Evolutionary conservation across 2,329 filamentous ascomycete genomes (phyloP), one percentile per base, ranked within the genome.

Genomic region (Aspergillus pseudonomiae): DNA sequence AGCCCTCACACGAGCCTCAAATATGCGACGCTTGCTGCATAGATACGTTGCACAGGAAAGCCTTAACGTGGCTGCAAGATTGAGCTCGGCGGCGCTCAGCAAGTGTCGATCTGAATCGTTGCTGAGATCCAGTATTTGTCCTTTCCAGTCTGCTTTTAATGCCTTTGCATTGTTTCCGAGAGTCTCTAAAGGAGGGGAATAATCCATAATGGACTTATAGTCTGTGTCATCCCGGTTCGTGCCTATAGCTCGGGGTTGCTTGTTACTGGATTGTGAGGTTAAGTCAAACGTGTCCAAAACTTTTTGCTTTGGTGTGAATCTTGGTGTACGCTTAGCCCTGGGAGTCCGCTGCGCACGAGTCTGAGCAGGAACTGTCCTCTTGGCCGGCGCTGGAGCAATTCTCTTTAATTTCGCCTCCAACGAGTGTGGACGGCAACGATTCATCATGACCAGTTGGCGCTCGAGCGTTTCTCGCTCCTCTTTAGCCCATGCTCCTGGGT

Each of bases 21-120:
- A 98, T 74, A 98, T 94, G 64, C 93, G 90, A 63, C 94, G 89
- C 84, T 97, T 98, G 83, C 91, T 95, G 64, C 91, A 94, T 28
- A 98, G 85, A 74, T 97, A 98, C 14, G 91, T 94, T 21, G 92
- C 91, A 76, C 91, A 94, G 68, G 92, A 91, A 39, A 98, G 86
- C 61, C 93, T 88, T 34, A 97, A 85, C 56, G 89, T 91, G 53
- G 91, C 88, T 12, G 93, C 93, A 34, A 97, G 84, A 21, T 83
- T 81, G 34, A 94, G 74, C 80, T 98, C 94, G 65, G 93, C 90
- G 6, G 88, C 86, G 75, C 95, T 92, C 48, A 97, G 87, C 45
- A 92, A 82, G 62, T 88, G 76, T 28, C 85, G 83, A 71, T 94
- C 84, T 7, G 90, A 87, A 72, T 96, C 92, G 63, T 85, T 83